Evolutionary conservation across 331 rosid genomes (phyloP), one percentile per base, ranked within the genome.

Genomic region (Spiraea crenata): DNA sequence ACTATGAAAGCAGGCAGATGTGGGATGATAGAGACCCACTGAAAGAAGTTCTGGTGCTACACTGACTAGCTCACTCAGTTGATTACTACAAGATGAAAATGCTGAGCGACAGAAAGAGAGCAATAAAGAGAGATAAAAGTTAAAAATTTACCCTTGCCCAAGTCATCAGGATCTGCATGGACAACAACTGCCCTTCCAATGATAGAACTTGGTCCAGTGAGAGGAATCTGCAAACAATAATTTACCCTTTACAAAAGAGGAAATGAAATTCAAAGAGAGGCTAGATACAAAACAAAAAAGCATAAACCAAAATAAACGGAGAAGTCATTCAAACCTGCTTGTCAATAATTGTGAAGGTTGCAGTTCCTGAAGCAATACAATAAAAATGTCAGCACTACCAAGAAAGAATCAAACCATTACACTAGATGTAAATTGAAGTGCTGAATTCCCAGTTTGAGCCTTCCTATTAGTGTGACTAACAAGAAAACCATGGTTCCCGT

Each of bases 161-260:
- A 91, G 79, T 93, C 98, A 85, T 93, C 97, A 4, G 96, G 91
- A 79, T 90, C 98, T 5, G 41, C 87, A 70, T 93, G 98, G 74
- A 93, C 98, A 52, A 93, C 98, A 76, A 93, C 90, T 14, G 98
- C 98, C 83, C 98, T 90, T 66, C 98, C 98, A 9, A 93, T 73
- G 66, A 93, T 77, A 71, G 96, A 85, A 78, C 90, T 51, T 59
- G 92, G 84, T 74, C 98, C 98, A 45, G 67, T 62, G 70, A 93
- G 97, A 73, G 97, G 97, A 79, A 93, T 90, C 97, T 93, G 87
- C 62, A 67, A 67, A 70, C 45, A 63, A 31, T 72, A 60, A 65
- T 38, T 38, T 70, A 66, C 62, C 44, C 37, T 31, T 80, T 10
- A 65, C 62, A 74, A 52, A n/a, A 55, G 4, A 37, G 16, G 71